A percentile compares a stretch with the other conserved stretches of the same genome.
These are phyloP conservation scores for Fusarium sp. DNA, from an alignment of 2,329 filamentous ascomycete species.

Conservation along the genomic window DNA sequence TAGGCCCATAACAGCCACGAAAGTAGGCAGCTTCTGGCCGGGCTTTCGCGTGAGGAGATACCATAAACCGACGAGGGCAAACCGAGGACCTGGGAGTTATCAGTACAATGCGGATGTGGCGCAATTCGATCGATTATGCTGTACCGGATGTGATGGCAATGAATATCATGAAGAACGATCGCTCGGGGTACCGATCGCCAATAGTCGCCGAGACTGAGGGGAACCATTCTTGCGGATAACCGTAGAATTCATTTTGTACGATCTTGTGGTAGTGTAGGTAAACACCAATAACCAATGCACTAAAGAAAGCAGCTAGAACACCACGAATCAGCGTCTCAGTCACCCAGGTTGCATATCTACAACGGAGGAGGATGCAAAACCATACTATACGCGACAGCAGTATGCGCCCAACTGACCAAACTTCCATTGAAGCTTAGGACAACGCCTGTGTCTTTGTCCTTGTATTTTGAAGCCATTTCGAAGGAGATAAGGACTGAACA, in stretches of 20 bases:
- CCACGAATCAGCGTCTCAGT: conserved; percentile 31
- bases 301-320: conserved; percentile 79
- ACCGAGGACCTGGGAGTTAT: conserved; percentile 76
- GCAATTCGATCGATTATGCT: conserved; percentile 25
- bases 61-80: conserved; percentile 89
- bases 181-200: conserved; percentile 95
- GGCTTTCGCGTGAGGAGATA: conserved; percentile 86
- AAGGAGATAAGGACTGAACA: conserved; percentile 32
- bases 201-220: conserved; percentile 96
- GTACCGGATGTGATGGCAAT: conserved; percentile 93
- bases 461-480: conserved; percentile 60
- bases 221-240: conserved; percentile 95
- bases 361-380: conserved; percentile 29
- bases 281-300: conserved; percentile 82
- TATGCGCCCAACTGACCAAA: conserved; percentile 93
- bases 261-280: conserved; percentile 95
- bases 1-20: conserved; percentile 80
- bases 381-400: conserved; percentile 80
- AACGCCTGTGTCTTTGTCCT: conserved; percentile 71
- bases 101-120: conserved; percentile 11
- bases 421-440: conserved; percentile 78
- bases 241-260: conserved; percentile 95
- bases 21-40: conserved; percentile 79
- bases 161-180: conserved; percentile 96
- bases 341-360: not conserved